phyloP scores from a whole-genome alignment of 352 stramenopile species.

The Phytophthora ramorum region DNA sequence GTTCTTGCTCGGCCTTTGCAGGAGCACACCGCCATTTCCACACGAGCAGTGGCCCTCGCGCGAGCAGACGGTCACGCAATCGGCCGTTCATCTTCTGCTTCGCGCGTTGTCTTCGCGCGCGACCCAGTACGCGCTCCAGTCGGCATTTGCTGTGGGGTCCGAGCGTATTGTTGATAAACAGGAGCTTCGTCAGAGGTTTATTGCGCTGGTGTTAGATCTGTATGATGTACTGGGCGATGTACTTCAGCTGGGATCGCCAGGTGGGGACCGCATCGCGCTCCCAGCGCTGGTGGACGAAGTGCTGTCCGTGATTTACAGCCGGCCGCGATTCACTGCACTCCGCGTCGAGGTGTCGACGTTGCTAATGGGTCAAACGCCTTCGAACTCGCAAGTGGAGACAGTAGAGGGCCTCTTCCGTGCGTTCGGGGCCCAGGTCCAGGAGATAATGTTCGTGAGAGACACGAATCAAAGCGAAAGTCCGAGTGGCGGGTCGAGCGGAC shows the following conservation, averaged over 20 bases:
- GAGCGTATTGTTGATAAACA: not conserved
- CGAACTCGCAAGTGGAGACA: not conserved
- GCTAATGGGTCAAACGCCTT: constrained; percentile 3
- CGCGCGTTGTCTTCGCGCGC: constrained; percentile 9
- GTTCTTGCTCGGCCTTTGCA: constrained; percentile 6
- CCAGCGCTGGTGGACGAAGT: constrained; percentile 43
- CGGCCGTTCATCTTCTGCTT: constrained; percentile 13
- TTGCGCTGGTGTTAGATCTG: constrained; percentile 7
- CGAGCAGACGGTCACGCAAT: not conserved
- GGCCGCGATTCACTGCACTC: constrained; percentile 19
- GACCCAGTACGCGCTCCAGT: constrained; percentile 8
- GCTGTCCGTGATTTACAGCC: constrained; percentile 34
- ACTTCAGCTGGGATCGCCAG: not conserved
- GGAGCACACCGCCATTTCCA: not conserved
- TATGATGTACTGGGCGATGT: constrained; percentile 16
- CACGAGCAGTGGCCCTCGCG: not conserved
- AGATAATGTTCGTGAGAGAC: not conserved
- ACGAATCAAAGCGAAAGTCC: not conserved
- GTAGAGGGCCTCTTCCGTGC: constrained; percentile 8
- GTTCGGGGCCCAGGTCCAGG: constrained; percentile 13
- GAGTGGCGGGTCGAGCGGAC: not conserved
- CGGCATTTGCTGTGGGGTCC: not conserved
- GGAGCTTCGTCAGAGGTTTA: constrained; percentile 11
- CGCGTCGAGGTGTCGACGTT: constrained; percentile 10
- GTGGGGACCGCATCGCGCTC: not conserved